A percentile compares a stretch with the other conserved stretches of the same genome.
Evolutionary conservation across 257 asterid genomes (phyloP).

Genomic region (Rhazya stricta): DNA sequence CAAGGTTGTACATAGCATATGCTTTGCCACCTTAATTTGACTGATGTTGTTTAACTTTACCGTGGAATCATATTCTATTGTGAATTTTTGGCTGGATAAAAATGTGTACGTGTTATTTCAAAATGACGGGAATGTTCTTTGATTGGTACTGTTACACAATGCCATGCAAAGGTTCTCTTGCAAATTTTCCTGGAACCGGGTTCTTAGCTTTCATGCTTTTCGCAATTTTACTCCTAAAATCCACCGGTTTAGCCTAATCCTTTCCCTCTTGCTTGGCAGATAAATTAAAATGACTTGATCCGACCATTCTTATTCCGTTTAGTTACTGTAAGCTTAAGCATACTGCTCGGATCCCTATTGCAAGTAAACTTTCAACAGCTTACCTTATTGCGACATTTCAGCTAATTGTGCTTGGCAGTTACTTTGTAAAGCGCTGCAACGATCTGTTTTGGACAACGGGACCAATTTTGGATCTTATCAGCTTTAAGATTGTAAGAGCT

Average conservation of each 20-base stretch:
- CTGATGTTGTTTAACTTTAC: conserved; percentile 10
- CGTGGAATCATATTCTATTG: not conserved
- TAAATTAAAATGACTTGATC: not conserved
- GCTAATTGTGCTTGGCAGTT: too few relatives aligned
- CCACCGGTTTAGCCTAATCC: too few relatives aligned
- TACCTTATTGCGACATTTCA: too few relatives aligned
- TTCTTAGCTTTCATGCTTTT: too few relatives aligned
- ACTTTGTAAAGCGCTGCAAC: too few relatives aligned
- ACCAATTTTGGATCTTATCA: too few relatives aligned
- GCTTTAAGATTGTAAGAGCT: too few relatives aligned
- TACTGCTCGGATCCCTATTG: too few relatives aligned
- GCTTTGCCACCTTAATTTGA: not conserved
- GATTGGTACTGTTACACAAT: not conserved
- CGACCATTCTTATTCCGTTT: not conserved
- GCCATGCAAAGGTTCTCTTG: not conserved
- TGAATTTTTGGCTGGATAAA: not conserved
- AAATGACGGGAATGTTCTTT: not conserved
- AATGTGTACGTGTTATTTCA: conserved; percentile 1
- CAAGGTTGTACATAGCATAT: not conserved
- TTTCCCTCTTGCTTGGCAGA: too few relatives aligned
- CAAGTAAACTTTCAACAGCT: too few relatives aligned
- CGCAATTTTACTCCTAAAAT: not conserved
- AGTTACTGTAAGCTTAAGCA: not conserved
- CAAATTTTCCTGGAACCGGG: not conserved
- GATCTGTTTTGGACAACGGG: too few relatives aligned